Conservation (phyloP, 352 stramenopile species). For the Globisporangium canariense region DNA sequence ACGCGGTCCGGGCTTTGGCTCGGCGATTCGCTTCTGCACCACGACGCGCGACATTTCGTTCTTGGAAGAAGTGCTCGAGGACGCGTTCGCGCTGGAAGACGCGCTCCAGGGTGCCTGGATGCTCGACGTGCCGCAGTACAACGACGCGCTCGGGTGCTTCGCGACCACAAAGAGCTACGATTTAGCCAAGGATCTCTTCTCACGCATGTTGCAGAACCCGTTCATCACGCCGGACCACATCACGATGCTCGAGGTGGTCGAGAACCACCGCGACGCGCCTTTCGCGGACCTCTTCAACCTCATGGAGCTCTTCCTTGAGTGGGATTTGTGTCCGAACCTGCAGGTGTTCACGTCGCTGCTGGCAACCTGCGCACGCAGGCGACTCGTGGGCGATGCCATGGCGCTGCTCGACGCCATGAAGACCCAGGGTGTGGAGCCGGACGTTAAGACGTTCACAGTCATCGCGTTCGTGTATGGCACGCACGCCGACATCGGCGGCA, state of each 20-base stretch:
- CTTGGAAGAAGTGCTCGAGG: constrained; percentile 55
- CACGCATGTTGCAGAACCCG: constrained; percentile 52
- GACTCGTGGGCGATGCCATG: constrained; percentile 48
- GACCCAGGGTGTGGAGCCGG: constrained; percentile 31
- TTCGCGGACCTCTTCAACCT: constrained; percentile 64
- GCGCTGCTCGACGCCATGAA: constrained; percentile 58
- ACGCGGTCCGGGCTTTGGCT: constrained; percentile 62
- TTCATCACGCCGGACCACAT: constrained; percentile 56
- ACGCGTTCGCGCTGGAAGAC: constrained; percentile 50
- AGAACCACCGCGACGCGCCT: constrained; percentile 56
- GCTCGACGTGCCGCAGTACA: constrained; percentile 69
- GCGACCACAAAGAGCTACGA: constrained; percentile 44
- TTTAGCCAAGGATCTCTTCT: constrained; percentile 58
- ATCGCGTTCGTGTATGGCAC: constrained; percentile 60
- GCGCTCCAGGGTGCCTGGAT: constrained; percentile 41
- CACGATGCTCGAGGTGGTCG: constrained; percentile 78
- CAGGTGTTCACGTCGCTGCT: constrained; percentile 78
- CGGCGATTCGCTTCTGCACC: constrained; percentile 64
- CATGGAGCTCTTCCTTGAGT: constrained; percentile 70
- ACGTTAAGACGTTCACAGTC: constrained; percentile 71
- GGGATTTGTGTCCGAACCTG: constrained; percentile 48
- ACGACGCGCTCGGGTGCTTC: constrained; percentile 72
- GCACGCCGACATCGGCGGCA: constrained; percentile 43
- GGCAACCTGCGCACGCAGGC: constrained; percentile 58
- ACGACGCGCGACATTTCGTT: constrained; percentile 41